Evolutionary conservation across 2,329 filamentous ascomycete species (phyloP).

Genomic region (Emydomyces testavorans): DNA sequence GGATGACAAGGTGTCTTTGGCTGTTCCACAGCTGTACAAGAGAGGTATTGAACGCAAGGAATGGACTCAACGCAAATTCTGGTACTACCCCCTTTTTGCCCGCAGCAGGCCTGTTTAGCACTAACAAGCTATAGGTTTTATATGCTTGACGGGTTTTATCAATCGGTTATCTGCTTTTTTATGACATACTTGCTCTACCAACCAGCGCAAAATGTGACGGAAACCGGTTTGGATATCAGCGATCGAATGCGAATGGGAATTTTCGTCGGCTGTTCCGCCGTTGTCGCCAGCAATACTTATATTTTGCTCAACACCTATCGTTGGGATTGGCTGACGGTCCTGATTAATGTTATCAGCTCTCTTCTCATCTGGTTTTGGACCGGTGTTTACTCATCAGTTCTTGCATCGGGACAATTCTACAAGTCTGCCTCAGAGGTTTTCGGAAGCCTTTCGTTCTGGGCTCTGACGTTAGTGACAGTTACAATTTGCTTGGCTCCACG

Average conservation of each 20-base stretch:
- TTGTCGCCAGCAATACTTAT: slow-evolving; percentile 85
- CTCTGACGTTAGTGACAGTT: slow-evolving; percentile 64
- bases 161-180: slow-evolving; percentile 87
- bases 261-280: slow-evolving; percentile 71
- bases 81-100: slow-evolving; percentile 48
- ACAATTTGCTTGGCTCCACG: slow-evolving; percentile 76
- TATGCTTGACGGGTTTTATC: slow-evolving; percentile 89
- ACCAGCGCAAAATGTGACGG: slow-evolving; percentile 55
- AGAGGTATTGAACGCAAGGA: slow-evolving; percentile 90
- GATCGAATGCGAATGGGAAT: slow-evolving; percentile 78
- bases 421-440: slow-evolving; percentile 69
- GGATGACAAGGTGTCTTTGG: slow-evolving; percentile 81
- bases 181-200: slow-evolving; percentile 74
- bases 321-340: slow-evolving; percentile 92
- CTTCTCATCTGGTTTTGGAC: slow-evolving; percentile 94
- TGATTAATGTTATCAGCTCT: slow-evolving; percentile 71
- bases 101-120: neutral
- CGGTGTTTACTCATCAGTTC: slow-evolving; percentile 63
- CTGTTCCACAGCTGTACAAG: slow-evolving; percentile 89
- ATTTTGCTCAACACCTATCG: slow-evolving; percentile 92
- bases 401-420: slow-evolving; percentile 56
- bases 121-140: slow-evolving; percentile 52
- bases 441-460: slow-evolving; percentile 74
- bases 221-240: slow-evolving; percentile 61
- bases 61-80: slow-evolving; percentile 94